Base-by-base conservation (phyloP, 495 filamentous ascomycete genomes). In the Ascobolus immersus region DNA sequence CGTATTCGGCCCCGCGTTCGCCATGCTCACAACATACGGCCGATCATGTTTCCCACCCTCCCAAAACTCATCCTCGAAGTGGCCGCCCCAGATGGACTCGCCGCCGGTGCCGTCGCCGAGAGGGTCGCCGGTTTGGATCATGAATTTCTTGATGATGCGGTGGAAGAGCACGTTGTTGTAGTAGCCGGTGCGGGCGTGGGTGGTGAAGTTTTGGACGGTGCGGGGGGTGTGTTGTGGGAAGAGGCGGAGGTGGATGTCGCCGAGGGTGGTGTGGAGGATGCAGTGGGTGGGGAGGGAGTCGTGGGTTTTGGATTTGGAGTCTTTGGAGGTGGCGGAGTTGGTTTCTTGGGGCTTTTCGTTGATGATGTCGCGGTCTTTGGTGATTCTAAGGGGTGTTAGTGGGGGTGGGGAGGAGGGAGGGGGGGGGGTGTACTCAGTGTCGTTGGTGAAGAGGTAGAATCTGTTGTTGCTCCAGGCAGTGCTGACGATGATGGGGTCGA, bases 111-210 rank as follows among this genome's bases (percentile, higher is more conserved):
- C 86, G 45, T 99, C 84, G 9, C 86, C 86, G 2, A 91, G 54
- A 0, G 89, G 89, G 49, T 99, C 86, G 23, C 86, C 86, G 32
- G 81, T 68, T 47, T 77, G 67, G 36, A 99, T 91, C 86, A 99
- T 99, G 56, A 99, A 99, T 49, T 94, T 94, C 38, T 73, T 69
- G 47, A 99, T 93, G 5, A 99, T 74, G 12, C 86, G 73, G 53
- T 99, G 86, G 61, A 99, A 99, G 41, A 91, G 82, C 9, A 81
- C 81, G 51, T 77, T 76, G 54, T 94, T 92, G 59, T 94, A 99
- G 54, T 94, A 94, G 2, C 78, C 79, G 33, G 66, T 67, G 34
- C 71, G 73, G 2, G 79, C 64, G 40, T 94, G 86, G 0, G 80
- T 89, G 31, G 81, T 77, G 48, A 99, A 99, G 54, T 99, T 99